A percentile compares a stretch with the other conserved stretches of the same genome.
These are phyloP conservation scores for Phialophora verrucosa DNA, from an alignment of 2,329 filamentous ascomycete species.

Conservation along the genomic window DNA sequence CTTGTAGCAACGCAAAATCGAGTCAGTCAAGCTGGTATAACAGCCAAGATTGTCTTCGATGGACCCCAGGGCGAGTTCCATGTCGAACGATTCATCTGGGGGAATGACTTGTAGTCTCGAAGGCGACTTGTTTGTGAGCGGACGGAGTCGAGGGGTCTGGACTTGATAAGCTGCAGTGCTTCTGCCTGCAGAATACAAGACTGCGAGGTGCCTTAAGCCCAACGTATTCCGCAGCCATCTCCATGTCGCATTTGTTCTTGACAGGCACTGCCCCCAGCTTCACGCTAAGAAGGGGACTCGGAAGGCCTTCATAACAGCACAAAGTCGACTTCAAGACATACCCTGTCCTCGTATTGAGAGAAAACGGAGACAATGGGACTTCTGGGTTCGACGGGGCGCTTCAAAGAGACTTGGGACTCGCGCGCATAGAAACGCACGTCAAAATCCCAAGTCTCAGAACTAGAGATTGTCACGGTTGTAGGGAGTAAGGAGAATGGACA, in stretches of 20 bases:
- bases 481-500: no score
- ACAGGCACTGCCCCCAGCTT: background rate
- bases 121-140: no score
- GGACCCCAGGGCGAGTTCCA: background rate
- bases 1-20: no score
- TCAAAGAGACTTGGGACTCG: no score
- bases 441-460: no score
- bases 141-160: no score
- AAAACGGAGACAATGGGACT: no score
- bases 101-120: no score
- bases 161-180: background rate
- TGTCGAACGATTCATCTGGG: background rate
- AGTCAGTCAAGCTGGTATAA: background rate
- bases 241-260: background rate
- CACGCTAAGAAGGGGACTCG: background rate
- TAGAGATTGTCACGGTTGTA: no score
- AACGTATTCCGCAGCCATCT: background rate
- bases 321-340: background rate
- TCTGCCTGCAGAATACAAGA: background rate
- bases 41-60: background rate
- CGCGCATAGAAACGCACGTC: no score
- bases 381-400: no score
- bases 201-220: background rate
- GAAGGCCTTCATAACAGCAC: background rate
- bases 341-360: no score